Evolutionary conservation across 176 grass and related monocot species (phyloP).

Genomic region (Avena atlantica): DNA sequence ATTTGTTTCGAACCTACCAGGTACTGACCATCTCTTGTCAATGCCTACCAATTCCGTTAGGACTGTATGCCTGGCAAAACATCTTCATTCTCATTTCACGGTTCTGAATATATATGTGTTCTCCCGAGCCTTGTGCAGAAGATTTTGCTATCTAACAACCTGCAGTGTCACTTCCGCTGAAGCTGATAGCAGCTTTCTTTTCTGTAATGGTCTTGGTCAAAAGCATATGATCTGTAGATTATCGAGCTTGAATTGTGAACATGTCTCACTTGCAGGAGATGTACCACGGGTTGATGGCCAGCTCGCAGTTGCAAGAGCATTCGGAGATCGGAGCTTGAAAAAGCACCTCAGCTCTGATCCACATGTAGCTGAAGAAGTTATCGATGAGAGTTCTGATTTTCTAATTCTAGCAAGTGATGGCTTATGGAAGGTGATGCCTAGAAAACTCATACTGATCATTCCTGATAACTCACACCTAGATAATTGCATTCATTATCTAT

Average conservation of each 20-base stretch:
- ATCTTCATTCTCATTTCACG: conserved; percentile 4
- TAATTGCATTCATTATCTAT: conserved; percentile 4
- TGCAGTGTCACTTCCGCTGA: not conserved
- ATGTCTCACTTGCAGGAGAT: conserved; percentile 70
- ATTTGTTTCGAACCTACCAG: conserved; percentile 93
- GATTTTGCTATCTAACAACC: not conserved
- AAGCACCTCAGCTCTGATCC: conserved; percentile 93
- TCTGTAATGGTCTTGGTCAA: not conserved
- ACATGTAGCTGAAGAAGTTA: conserved; percentile 52
- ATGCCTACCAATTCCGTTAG: not conserved
- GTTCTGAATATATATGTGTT: not conserved
- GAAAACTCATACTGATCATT: conserved; percentile 22
- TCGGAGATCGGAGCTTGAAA: conserved; percentile 93
- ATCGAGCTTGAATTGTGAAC: conserved; percentile 17
- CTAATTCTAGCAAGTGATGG: conserved; percentile 98
- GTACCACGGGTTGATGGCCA: conserved; percentile 96
- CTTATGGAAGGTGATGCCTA: conserved; percentile 87
- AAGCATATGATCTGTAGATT: conserved; percentile 1
- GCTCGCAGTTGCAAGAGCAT: conserved; percentile 93
- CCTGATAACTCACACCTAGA: conserved; percentile 1
- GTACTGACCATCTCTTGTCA: conserved; percentile 45
- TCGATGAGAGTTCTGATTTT: conserved; percentile 68
- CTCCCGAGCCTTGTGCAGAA: not conserved
- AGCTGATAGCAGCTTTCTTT: conserved; percentile 32
- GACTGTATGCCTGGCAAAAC: not conserved